Evolutionary conservation across 192 early-diverging fungal species (phyloP), one percentile per base, ranked within the genome.

Genomic region (Dimargaris xerosporica): DNA sequence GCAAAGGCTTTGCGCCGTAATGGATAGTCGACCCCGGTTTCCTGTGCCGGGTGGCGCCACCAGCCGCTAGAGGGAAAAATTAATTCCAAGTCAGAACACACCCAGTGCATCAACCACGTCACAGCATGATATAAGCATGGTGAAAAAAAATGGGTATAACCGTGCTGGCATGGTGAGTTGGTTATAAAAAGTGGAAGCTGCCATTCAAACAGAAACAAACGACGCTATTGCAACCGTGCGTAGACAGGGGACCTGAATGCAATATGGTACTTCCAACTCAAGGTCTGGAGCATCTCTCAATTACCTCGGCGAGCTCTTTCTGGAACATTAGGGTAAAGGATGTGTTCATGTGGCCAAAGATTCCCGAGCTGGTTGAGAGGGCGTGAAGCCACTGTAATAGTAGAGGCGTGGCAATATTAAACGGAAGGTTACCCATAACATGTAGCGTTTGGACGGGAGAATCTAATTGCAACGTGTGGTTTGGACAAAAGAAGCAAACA

Each of bases 261-360:
- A 5, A 39, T 39, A 5, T 7, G 7, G 2, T 7, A 7, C 34
- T 7, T 2, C 34, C 34, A 39, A 39, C 34, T 7, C 2, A 7
- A 2, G 7, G 34, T 39, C 34, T 39, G 3, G 34, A 21, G 61
- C 30, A 44, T 28, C 62, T 29, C 51, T 0, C 46, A 26, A 65
- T 64, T 62, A 76, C 76, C 48, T 80, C 68, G 25, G 75, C 88
- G 16, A 90, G 86, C 64, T 90, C 88, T 54, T 82, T 82, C 69
- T 90, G 88, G 69, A 90, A 90, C 88, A 90, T 90, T 23, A 90
- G 69, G 23, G 86, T 82, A 86, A 90, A 88, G 25, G 76, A 75
- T 12, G 75, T 72, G 17, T 73, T 47, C 15, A 64, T 51, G 23
- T 65, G 51, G 9, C 71, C 68, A 55, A 90, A 90, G 25, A 90